Conservation (phyloP, 441 rosid genomes). For the Erodium moschatum region DNA sequence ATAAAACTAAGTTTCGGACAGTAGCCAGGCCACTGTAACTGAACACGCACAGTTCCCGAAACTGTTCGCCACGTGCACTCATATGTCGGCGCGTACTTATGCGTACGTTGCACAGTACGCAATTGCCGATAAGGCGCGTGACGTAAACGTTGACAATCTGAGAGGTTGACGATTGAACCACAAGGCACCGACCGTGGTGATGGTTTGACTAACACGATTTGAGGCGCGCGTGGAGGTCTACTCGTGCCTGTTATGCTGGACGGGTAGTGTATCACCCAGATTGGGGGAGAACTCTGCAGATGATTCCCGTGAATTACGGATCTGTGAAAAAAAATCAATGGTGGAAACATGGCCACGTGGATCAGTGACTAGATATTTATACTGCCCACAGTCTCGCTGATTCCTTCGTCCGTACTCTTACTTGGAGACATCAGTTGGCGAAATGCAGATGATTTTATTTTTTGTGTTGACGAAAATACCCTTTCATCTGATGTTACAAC, state of each 20-base stretch:
- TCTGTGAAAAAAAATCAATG: constrained; percentile 10
- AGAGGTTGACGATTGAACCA: too few species aligned
- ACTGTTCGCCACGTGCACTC: neutral
- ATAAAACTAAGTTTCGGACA: neutral
- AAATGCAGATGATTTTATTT: too few species aligned
- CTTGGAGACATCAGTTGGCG: constrained; percentile 25
- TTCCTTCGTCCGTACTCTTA: constrained; percentile 21
- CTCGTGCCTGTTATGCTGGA: too few species aligned
- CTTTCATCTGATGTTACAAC: too few species aligned
- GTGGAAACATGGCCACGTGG: constrained; percentile 41
- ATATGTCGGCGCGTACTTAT: neutral
- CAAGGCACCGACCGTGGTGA: too few species aligned
- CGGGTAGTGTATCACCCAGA: too few species aligned
- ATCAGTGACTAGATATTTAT: neutral
- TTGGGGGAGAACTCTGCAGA: too few species aligned
- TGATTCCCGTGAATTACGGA: neutral
- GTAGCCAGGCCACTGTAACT: neutral
- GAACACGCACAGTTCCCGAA: neutral
- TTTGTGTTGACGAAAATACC: constrained; percentile 21
- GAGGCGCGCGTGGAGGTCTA: too few species aligned
- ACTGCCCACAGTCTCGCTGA: too few species aligned
- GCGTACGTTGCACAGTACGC: neutral
- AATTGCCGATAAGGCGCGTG: neutral
- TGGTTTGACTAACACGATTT: too few species aligned
- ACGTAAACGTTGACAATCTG: neutral